Conservation (phyloP, 768 basidiomycete genomes). For the Boletus huronensis region DNA sequence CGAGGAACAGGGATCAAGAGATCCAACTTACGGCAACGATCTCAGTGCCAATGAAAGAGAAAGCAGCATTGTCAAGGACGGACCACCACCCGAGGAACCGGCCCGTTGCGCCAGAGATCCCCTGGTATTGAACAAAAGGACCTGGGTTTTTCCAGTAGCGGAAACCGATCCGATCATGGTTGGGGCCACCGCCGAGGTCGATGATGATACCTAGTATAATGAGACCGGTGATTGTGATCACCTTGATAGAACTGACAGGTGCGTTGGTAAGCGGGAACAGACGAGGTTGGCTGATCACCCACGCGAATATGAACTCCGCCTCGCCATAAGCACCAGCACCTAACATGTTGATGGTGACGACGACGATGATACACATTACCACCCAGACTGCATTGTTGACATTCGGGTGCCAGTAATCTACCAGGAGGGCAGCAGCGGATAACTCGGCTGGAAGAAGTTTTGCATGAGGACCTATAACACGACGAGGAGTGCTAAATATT, state of each 20-base stretch:
- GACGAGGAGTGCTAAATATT: neutral
- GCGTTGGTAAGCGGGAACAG: neutral
- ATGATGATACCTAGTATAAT: conserved; percentile 70
- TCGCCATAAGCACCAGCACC: conserved; percentile 82
- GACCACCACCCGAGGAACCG: conserved; percentile 72
- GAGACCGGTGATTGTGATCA: conserved; percentile 75
- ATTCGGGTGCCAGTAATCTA: conserved; percentile 63
- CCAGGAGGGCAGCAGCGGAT: conserved; percentile 59
- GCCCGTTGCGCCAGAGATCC: conserved; percentile 65
- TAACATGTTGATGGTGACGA: conserved; percentile 69
- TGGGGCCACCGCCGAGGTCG: conserved; percentile 86
- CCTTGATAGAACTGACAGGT: conserved; percentile 66
- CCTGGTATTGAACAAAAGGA: conserved; percentile 71
- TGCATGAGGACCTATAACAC: neutral
- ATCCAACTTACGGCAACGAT: conserved; percentile 71
- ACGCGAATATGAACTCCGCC: conserved; percentile 85
- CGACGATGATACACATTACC: conserved; percentile 68
- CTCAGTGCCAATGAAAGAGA: conserved; percentile 92
- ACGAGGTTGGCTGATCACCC: neutral
- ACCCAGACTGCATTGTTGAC: conserved; percentile 78
- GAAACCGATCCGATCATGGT: conserved; percentile 61
- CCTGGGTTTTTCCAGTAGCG: conserved; percentile 86
- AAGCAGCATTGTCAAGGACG: conserved; percentile 83
- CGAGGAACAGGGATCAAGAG: neutral
- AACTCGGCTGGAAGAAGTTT: conserved; percentile 25